Conservation (phyloP, 139 green algal species). For the Haematococcus lacustris region DNA sequence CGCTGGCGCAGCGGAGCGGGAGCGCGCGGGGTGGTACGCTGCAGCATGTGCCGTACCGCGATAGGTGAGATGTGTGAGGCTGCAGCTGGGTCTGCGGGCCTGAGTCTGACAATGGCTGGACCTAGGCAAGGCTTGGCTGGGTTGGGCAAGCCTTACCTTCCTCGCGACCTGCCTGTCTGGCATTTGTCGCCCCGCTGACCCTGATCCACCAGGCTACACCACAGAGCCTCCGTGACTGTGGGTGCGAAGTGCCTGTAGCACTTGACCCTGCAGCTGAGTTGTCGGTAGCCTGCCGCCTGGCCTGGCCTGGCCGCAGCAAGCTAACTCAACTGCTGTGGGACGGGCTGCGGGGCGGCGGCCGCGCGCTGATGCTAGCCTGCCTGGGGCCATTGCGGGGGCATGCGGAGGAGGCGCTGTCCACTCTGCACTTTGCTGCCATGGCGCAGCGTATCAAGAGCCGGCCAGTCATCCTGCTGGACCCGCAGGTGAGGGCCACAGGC, state of each 20-base stretch:
- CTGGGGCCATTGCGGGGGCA: conserved; percentile 41
- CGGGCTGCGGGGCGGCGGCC: conserved; percentile 34
- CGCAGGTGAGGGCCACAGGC: conserved; percentile 26
- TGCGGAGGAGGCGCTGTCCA: conserved; percentile 56
- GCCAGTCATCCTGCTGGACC: conserved; percentile 47
- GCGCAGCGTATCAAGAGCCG: conserved; percentile 51
- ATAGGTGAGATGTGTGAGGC: too few species aligned
- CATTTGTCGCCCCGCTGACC: too few species aligned
- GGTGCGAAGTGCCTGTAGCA: too few species aligned
- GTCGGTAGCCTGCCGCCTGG: conserved; percentile 29
- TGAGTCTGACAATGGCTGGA: too few species aligned
- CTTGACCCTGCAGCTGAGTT: too few species aligned
- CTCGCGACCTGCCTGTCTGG: too few species aligned
- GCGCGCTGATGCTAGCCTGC: conserved; percentile 66
- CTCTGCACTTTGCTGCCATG: conserved; percentile 60
- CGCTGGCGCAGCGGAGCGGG: conserved; percentile 16
- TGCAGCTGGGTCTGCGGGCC: too few species aligned
- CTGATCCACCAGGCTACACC: too few species aligned
- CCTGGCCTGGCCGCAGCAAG: too few species aligned
- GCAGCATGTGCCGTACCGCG: conserved; percentile 6
- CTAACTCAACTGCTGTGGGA: conserved; percentile 64
- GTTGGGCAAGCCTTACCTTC: too few species aligned
- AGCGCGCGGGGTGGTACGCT: not conserved
- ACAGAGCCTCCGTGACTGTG: too few species aligned
- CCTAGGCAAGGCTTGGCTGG: too few species aligned